These are phyloP conservation scores for Arbutus unedo DNA, from an alignment of 148 eudicot species.

Conservation along the genomic window DNA sequence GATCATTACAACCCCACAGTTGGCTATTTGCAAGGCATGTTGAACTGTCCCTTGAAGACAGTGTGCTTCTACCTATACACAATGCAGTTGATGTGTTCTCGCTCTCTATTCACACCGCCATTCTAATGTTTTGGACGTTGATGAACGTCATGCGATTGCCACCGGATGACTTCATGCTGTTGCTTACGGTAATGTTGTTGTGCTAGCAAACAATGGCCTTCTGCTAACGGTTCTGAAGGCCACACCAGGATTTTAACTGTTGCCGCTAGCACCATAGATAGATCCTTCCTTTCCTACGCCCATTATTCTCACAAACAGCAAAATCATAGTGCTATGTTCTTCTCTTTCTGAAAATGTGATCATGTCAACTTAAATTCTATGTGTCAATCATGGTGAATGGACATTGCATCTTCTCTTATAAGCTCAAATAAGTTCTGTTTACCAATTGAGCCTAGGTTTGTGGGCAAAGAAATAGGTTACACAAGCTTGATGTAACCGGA, in stretches of 20 bases:
- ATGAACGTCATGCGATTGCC: neutral
- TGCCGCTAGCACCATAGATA: neutral
- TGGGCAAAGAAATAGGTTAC: neutral
- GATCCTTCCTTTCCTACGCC: neutral
- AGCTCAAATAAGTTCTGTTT: neutral
- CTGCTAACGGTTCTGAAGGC: neutral
- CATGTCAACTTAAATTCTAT: neutral
- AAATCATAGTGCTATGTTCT: neutral
- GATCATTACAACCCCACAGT: too few relatives aligned
- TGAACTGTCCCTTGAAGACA: neutral
- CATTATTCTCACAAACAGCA: neutral
- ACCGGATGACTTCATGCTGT: neutral
- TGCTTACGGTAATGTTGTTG: neutral
- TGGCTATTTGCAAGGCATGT: neutral
- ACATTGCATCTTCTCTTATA: neutral
- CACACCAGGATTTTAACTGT: neutral
- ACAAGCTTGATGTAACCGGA: neutral
- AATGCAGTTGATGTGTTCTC: neutral
- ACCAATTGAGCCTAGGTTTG: neutral
- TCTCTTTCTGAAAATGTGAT: neutral
- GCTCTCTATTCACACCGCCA: neutral
- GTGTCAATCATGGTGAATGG: too few relatives aligned
- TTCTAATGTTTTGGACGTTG: neutral
- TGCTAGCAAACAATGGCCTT: neutral
- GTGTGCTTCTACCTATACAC: neutral